Evolutionary conservation across 2,329 filamentous ascomycete genomes (phyloP).

Genomic region (Phoma herbarum): DNA sequence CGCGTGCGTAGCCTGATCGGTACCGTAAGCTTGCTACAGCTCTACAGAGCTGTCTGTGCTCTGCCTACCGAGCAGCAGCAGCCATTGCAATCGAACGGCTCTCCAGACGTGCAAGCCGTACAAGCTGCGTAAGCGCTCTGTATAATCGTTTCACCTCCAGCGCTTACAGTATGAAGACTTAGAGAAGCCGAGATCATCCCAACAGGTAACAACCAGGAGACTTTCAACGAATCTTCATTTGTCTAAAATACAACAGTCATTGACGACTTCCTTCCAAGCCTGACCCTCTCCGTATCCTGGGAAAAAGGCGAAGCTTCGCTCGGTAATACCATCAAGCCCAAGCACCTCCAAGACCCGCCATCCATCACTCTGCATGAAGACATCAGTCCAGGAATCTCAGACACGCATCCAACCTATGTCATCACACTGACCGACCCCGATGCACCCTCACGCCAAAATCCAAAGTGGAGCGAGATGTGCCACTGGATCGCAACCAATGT

Average conservation of each 20-base stretch:
- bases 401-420: slow-evolving; percentile 54
- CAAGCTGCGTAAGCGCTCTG: slow-evolving; percentile 37
- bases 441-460: slow-evolving; percentile 63
- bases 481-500: slow-evolving; percentile 61
- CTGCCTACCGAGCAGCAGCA: slow-evolving; percentile 46
- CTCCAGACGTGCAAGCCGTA: slow-evolving; percentile 34
- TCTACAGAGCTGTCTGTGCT: slow-evolving; percentile 26
- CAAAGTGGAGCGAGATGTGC: slow-evolving; percentile 66
- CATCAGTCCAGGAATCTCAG: slow-evolving; percentile 28
- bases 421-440: slow-evolving; percentile 66
- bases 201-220: slow-evolving; percentile 36
- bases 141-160: background rate
- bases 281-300: slow-evolving; percentile 61
- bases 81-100: slow-evolving; percentile 20
- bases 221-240: background rate
- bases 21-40: slow-evolving; percentile 30
- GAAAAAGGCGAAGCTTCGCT: slow-evolving; percentile 53
- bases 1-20: slow-evolving; percentile 15
- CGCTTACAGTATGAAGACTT: slow-evolving; percentile 38
- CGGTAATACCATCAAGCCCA: slow-evolving; percentile 63
- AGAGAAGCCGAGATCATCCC: slow-evolving; percentile 53
- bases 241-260: slow-evolving; percentile 57
- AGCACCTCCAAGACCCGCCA: slow-evolving; percentile 54
- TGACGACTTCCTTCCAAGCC: slow-evolving; percentile 65
- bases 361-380: slow-evolving; percentile 51